Evolutionary conservation across 257 asterid species (phyloP), one percentile per base, ranked within the genome.

Genomic region (Nicotiana tabacum): DNA sequence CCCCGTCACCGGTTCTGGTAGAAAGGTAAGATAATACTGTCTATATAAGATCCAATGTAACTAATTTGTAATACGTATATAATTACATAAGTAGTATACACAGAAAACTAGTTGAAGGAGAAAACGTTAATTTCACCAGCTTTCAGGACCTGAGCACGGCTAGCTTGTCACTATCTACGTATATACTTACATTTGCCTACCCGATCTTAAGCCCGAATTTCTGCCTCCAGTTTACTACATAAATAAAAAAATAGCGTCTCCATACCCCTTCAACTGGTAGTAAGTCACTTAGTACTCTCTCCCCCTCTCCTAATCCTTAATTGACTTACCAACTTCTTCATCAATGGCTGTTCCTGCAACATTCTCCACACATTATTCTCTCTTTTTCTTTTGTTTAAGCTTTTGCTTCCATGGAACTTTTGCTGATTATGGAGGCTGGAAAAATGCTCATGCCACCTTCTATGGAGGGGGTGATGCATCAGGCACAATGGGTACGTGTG

Each of bases 391-490:
- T 6, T 35, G 27, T 2, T n/a, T 87, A 35, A 83, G 79, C 21
- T 64, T 87, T 4, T 87, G 83, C 85, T 70, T 89, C 53, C 62
- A 21, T 4, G 80, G 83, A 32, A 78, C 82, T 18, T 82, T 48
- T 7, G 89, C 86, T 46, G 85, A 85, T 62, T 82, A 80, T 70
- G 88, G 88, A 27, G 91, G 88, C 57, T 90, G 89, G 90, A 70
- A 82, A 32, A 55, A 55, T 58, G 93, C 90, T 33, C 90, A 85
- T 61, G 93, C 91, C 17, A 90, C 93, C 9, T 90, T 88, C 68
- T 90, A 90, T 48, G 93, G 93, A 17, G 93, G 93, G 8, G 85
- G 88, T 4, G 91, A 90, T 69, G 91, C 93, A 2, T 84, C 91
- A 0, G 87, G 93, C 84, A 88, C 91, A 43, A 90, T 88, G 91